Evolutionary conservation across 1,284 basidiomycete species (phyloP).

Genomic region (Fomitopsis betulina): DNA sequence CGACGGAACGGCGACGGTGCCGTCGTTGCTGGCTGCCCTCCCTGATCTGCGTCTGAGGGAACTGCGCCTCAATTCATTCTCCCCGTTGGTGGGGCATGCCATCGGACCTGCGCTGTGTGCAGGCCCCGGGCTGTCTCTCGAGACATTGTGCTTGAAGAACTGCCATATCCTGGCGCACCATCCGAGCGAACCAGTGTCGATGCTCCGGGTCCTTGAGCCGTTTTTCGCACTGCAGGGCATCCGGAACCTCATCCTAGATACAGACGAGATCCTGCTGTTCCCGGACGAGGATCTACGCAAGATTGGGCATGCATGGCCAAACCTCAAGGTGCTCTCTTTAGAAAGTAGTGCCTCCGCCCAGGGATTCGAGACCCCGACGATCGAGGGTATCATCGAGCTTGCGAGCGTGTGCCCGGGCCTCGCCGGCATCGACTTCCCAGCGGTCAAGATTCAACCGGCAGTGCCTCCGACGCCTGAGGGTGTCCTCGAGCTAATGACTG

Average conservation of each 20-base stretch:
- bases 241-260: background rate
- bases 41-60: background rate
- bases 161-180: too few relatives aligned
- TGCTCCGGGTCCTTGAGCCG: background rate
- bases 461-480: too few relatives aligned
- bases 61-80: background rate
- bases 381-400: background rate
- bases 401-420: background rate
- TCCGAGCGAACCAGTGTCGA: background rate
- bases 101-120: too few relatives aligned
- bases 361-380: background rate
- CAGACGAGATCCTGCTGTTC: background rate
- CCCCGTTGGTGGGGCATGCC: too few relatives aligned
- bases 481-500: too few relatives aligned
- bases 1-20: background rate
- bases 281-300: background rate
- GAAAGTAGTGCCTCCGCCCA: too few relatives aligned
- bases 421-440: background rate
- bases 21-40: background rate
- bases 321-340: background rate
- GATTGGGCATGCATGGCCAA: background rate
- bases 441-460: too few relatives aligned
- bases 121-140: too few relatives aligned
- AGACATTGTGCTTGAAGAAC: too few relatives aligned
- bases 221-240: background rate